Conservation (phyloP, 176 grass and related monocot species). For the Aechmea fasciata region DNA sequence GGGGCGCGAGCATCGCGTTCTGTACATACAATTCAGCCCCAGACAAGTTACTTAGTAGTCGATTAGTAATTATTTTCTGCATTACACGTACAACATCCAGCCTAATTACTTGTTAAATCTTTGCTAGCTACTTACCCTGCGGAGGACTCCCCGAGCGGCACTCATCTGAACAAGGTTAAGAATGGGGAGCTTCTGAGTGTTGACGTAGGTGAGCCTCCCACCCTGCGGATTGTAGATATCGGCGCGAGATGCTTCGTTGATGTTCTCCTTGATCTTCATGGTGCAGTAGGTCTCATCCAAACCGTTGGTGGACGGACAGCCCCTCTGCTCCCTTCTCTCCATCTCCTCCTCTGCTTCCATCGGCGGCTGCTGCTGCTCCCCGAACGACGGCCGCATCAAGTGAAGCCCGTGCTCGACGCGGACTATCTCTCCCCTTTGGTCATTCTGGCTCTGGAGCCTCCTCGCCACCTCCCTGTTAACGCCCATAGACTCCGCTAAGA, state of each 20-base stretch:
- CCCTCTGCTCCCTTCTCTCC: slow-evolving; percentile 4
- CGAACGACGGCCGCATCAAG: slow-evolving; percentile 6
- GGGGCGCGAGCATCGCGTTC: slow-evolving; percentile 13
- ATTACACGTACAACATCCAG: neutral
- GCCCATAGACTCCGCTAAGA: neutral
- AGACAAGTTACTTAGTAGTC: neutral
- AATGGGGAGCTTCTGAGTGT: slow-evolving; percentile 36
- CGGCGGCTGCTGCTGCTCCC: slow-evolving; percentile 24
- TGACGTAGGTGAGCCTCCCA: slow-evolving; percentile 27
- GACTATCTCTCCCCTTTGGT: slow-evolving; percentile 19
- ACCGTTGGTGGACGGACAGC: slow-evolving; percentile 12
- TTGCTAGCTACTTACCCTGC: slow-evolving; percentile 14
- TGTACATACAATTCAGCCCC: neutral
- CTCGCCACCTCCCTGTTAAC: slow-evolving; percentile 13
- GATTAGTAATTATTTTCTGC: no score
- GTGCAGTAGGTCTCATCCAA: slow-evolving; percentile 31
- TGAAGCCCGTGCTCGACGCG: neutral
- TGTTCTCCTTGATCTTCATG: slow-evolving; percentile 32
- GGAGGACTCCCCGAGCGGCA: slow-evolving; percentile 28
- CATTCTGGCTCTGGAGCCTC: slow-evolving; percentile 19
- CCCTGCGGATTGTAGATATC: slow-evolving; percentile 29
- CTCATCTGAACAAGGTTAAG: slow-evolving; percentile 36
- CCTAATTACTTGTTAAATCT: neutral
- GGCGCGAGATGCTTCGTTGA: slow-evolving; percentile 18
- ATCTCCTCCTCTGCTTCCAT: slow-evolving; percentile 1